Conservation (phyloP, 306 rosid species). For the Spatholobus suberectus region DNA sequence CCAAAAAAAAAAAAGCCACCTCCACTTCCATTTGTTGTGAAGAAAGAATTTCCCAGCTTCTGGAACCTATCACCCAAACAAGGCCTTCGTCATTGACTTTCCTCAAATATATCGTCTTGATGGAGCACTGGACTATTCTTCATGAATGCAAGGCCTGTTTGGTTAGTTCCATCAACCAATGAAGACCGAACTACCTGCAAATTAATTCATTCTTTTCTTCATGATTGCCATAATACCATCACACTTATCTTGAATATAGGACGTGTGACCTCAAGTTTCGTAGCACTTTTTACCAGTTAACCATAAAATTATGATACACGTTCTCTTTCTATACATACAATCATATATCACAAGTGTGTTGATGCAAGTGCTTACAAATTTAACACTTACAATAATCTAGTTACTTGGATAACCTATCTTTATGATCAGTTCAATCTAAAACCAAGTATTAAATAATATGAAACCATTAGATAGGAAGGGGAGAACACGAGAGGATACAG, state of each 20-base stretch:
- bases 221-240: not conserved
- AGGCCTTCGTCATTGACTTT: conserved; percentile 47
- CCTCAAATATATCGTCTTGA: conserved; percentile 60
- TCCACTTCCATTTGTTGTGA: conserved; percentile 17
- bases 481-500: not conserved
- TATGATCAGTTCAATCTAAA: not conserved
- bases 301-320: not conserved
- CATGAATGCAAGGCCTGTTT: conserved; percentile 49
- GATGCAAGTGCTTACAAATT: not conserved
- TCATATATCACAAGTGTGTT: not conserved
- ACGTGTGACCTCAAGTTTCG: too few relatives aligned
- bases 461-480: not conserved
- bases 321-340: not conserved
- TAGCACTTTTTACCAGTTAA: too few relatives aligned
- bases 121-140: conserved; percentile 48
- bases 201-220: conserved; percentile 31
- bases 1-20: too few relatives aligned
- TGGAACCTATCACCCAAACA: conserved; percentile 4
- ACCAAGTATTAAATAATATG: not conserved
- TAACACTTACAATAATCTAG: not conserved
- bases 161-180: conserved; percentile 69
- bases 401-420: not conserved
- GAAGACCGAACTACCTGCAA: conserved; percentile 74
- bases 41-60: conserved; percentile 24
- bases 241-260: not conserved